phyloP scores from a whole-genome alignment of 257 asterid genomes.

The Fraxinus excelsior region DNA sequence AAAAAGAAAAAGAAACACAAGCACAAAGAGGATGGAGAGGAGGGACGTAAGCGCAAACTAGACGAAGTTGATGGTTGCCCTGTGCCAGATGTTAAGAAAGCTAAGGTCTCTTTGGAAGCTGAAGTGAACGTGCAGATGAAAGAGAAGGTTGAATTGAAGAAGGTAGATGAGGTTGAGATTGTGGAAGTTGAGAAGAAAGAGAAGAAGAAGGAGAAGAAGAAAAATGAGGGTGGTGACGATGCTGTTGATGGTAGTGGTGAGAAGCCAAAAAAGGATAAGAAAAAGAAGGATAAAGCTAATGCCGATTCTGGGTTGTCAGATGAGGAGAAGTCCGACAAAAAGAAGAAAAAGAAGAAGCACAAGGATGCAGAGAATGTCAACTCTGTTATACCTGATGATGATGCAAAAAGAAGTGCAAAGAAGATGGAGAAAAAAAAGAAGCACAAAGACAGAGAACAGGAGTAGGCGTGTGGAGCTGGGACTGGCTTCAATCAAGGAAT shows the following conservation, averaged over 20 bases:
- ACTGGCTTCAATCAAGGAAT: constrained; percentile 15
- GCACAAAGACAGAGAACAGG: constrained; percentile 53
- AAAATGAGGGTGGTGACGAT: constrained; percentile 40
- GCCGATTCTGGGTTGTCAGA: constrained; percentile 38
- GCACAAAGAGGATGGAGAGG: constrained; percentile 36
- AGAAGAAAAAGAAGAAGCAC: constrained; percentile 57
- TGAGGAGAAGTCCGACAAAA: constrained; percentile 63
- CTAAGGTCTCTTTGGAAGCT: constrained; percentile 35
- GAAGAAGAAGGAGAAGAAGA: constrained; percentile 48
- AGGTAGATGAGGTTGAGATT: constrained; percentile 15
- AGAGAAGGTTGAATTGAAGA: constrained; percentile 18
- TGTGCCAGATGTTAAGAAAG: constrained; percentile 55
- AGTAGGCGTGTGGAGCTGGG: constrained; percentile 17
- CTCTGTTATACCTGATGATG: constrained; percentile 34
- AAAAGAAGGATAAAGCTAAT: constrained; percentile 43
- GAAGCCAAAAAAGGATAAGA: constrained; percentile 36
- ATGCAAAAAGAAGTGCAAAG: constrained; percentile 40
- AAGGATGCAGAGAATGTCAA: constrained; percentile 50
- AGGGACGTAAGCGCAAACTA: constrained; percentile 57
- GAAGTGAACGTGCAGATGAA: constrained; percentile 30
- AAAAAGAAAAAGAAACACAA: constrained; percentile 55
- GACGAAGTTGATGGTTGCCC: constrained; percentile 53
- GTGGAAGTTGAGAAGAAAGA: constrained; percentile 35
- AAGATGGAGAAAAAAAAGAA: constrained; percentile 61
- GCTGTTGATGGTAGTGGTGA: constrained; percentile 34